A percentile compares a stretch with the other conserved stretches of the same genome.
Conservation (phyloP, 164 flowering plant genomes). For the grape (Vitis vinifera) region DNA sequence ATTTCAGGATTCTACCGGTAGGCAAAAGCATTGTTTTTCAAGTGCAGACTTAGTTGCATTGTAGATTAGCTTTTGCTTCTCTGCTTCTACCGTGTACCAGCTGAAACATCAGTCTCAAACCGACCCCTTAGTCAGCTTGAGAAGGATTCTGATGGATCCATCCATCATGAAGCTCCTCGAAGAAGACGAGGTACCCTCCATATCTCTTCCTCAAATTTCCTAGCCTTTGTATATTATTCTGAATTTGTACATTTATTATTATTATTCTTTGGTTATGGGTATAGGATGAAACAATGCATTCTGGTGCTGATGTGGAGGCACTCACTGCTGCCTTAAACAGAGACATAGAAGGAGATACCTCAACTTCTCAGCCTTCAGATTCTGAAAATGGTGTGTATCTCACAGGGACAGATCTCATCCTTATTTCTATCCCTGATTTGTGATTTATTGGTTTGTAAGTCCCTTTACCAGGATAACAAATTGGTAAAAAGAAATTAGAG, state of each 20-base stretch:
- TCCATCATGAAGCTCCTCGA: conserved; percentile 89
- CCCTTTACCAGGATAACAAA: too few species aligned
- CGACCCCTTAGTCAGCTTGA: too few species aligned
- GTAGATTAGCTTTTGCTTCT: too few species aligned
- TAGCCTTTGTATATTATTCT: neutral
- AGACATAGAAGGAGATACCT: conserved; percentile 69
- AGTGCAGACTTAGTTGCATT: too few species aligned
- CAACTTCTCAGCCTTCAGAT: conserved; percentile 44
- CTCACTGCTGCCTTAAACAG: conserved; percentile 87
- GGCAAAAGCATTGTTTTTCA: too few species aligned
- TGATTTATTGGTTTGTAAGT: neutral
- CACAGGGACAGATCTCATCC: neutral
- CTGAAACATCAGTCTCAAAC: too few species aligned
- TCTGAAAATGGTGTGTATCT: conserved; percentile 37
- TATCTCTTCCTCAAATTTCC: neutral
- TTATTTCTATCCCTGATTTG: neutral
- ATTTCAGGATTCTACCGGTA: too few species aligned
- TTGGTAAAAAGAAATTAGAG: too few species aligned
- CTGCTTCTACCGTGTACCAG: too few species aligned
- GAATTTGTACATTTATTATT: neutral
- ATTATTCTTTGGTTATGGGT: neutral
- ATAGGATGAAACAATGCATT: conserved; percentile 87
- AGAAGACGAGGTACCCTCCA: conserved; percentile 74
- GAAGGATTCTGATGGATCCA: conserved; percentile 52
- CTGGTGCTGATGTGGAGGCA: conserved; percentile 95